Conservation (phyloP, 2,329 filamentous ascomycete species). For the Paecilomyces variotii region DNA sequence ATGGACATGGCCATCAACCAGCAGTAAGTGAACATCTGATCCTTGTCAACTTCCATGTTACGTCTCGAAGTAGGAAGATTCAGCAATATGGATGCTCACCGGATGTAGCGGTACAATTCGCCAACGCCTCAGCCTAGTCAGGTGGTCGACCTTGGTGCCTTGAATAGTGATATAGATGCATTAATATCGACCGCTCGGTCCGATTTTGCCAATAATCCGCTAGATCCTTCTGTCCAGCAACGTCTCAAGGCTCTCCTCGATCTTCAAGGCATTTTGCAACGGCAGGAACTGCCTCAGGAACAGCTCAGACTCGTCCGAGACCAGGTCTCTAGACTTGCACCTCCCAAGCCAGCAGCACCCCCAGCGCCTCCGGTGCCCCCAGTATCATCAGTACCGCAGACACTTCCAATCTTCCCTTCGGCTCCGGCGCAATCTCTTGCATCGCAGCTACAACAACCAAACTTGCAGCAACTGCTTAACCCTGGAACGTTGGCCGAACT, state of each 20-base stretch:
- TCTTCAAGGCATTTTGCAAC: conserved; percentile 71
- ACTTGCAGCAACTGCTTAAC: conserved; percentile 28
- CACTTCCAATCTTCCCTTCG: conserved; percentile 8
- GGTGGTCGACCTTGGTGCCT: conserved; percentile 54
- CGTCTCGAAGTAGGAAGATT: conserved; percentile 8
- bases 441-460: conserved; percentile 30
- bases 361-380: conserved; percentile 4
- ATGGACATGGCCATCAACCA: conserved; percentile 20
- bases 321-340: conserved; percentile 70
- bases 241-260: conserved; percentile 79
- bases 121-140: conserved; percentile 21
- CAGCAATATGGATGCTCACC: conserved; percentile 14
- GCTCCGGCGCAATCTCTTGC: conserved; percentile 9
- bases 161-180: conserved; percentile 75
- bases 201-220: conserved; percentile 67
- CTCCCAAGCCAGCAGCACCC: conserved; percentile 18
- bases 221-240: conserved; percentile 67
- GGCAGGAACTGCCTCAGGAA: conserved; percentile 67
- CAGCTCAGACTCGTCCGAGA: conserved; percentile 78
- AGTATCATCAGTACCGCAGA: background rate
- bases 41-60: background rate
- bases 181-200: conserved; percentile 65
- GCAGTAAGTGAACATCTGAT: conserved; percentile 10
- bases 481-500: conserved; percentile 37
- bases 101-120: conserved; percentile 14